Conservation (phyloP, 257 asterid genomes). For the Solanum lycopersicoides region DNA sequence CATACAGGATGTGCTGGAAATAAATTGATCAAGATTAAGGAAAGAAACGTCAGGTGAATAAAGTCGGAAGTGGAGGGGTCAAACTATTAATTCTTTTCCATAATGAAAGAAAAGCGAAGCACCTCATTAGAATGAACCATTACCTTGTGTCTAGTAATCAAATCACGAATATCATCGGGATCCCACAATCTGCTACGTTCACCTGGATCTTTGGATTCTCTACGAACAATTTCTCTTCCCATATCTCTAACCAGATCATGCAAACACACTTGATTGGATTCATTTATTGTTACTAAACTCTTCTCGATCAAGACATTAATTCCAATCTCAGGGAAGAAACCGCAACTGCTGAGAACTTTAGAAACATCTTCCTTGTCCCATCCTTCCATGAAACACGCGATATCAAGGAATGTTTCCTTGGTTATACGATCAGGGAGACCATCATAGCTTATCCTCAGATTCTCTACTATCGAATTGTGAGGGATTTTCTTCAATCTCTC, state of each 20-base stretch:
- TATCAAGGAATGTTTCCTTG: neutral
- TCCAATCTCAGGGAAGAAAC: neutral
- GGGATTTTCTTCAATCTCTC: neutral
- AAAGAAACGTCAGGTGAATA: neutral
- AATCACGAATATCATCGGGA: neutral
- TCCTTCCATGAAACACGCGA: neutral
- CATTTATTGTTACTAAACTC: neutral
- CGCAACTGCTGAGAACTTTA: neutral
- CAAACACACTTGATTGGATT: neutral
- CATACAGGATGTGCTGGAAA: neutral
- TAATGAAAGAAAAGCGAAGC: neutral
- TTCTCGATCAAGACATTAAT: neutral
- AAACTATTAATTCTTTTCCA: neutral
- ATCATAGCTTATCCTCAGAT: neutral
- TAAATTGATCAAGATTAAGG: neutral
- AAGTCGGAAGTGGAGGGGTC: neutral
- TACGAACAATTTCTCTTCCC: neutral
- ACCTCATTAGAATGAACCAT: neutral
- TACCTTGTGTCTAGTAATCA: neutral
- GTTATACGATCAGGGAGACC: neutral
- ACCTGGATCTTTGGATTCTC: neutral
- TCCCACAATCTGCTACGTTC: neutral
- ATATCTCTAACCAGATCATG: neutral
- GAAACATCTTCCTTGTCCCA: neutral
- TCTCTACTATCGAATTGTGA: neutral